Base-by-base conservation (phyloP, 2,329 filamentous ascomycete genomes). In the Myriosclerotinia duriaeana region DNA sequence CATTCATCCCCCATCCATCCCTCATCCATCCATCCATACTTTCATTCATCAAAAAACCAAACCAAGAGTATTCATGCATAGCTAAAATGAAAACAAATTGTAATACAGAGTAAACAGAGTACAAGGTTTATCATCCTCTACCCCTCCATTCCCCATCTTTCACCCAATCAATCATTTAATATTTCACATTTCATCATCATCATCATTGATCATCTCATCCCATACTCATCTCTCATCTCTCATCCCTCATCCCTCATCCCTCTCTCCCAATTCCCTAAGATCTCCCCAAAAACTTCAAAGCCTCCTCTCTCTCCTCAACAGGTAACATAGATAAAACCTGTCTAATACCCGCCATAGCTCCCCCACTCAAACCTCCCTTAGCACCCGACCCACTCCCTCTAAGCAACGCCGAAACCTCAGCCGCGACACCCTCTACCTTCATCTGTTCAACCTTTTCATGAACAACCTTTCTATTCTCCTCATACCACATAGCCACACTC, bases 401-500 rank as follows among this genome's bases (percentile, higher is more conserved):
- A 76, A 91, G 79, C 68, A 92, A 75, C 62, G 88, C 85, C 9
- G 92, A 89, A 72, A 92, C 86, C 74, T 92, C 88, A 66, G 83
- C 82, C 7, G 87, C 86, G 38, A 90, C 84, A 53, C 87, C 85
- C 68, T 97, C 91, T 6, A 85, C 84, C 85, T 92, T 95, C 75
- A 98, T 83, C 15, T 83, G 80, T 78, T 97, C 93, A 38, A 98
- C 87, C 86, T 95, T 96, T 70, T 89, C 86, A 70, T 90, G 85
- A 61, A 99, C 87, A 52, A 82, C 81, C 83, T 94, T 92, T 76
- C 92, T 85, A 81, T 98, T 95, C 81, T 94, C 89, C 83, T 99
- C 95, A 77, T 97, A 98, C 95, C 95, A 99, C 73, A 89, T 85
- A 5, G 93, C 92, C 38, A 97, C 95, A 72, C 88, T 89, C 73